Conservation (phyloP, 2,329 filamentous ascomycete genomes). For the Ceratocystis harringtonii region DNA sequence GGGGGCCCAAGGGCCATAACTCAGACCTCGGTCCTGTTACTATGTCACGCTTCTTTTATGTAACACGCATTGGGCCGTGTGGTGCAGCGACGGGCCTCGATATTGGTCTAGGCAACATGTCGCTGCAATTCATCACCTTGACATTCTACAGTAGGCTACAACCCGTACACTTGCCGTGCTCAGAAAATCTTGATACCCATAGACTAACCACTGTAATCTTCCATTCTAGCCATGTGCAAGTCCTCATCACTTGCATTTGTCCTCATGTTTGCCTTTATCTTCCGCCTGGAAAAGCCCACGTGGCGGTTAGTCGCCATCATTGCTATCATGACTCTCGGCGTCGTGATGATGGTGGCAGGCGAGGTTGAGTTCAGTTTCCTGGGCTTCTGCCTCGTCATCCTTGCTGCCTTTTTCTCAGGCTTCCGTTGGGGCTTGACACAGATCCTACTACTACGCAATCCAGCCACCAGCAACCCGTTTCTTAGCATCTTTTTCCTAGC, state of each 20-base stretch:
- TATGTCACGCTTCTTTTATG: constrained; percentile 82
- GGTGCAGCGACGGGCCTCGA: constrained; percentile 86
- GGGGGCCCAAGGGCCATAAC: constrained; percentile 42
- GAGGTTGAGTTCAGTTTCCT: constrained; percentile 77
- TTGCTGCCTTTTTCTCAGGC: constrained; percentile 84
- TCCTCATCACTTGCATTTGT: constrained; percentile 92
- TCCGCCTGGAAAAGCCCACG: constrained; percentile 77
- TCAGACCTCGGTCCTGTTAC: constrained; percentile 39
- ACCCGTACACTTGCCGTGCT: no score
- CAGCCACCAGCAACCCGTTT: constrained; percentile 90
- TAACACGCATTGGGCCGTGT: constrained; percentile 82
- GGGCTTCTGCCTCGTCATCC: constrained; percentile 85
- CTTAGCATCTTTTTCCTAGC: constrained; percentile 96
- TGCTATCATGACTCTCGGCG: constrained; percentile 76
- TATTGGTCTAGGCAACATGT: constrained; percentile 91
- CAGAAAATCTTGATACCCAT: no score
- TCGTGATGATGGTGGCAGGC: constrained; percentile 96
- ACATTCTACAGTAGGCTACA: constrained; percentile 71
- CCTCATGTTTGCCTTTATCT: constrained; percentile 84
- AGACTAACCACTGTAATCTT: no score
- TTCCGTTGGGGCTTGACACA: constrained; percentile 99
- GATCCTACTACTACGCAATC: constrained; percentile 83
- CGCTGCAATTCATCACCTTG: constrained; percentile 85
- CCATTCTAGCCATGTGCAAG: constrained; percentile 74
- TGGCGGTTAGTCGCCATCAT: constrained; percentile 79